Evolutionary conservation across 2,329 filamentous ascomycete species (phyloP).

Genomic region (Trichophyton benhamiae): DNA sequence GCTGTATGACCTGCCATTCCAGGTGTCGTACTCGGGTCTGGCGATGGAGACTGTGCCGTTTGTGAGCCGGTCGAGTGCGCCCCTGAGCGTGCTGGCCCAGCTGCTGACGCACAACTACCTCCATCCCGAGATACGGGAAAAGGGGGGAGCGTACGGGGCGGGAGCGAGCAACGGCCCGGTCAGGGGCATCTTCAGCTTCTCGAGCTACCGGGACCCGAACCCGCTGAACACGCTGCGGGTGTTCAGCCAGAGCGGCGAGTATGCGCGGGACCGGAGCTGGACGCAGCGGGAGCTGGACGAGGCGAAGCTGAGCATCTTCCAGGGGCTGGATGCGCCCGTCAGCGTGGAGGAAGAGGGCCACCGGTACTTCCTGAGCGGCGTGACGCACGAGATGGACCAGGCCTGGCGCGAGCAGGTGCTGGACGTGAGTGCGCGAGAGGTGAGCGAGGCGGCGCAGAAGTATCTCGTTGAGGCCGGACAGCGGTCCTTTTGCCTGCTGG

Average conservation of each 20-base stretch:
- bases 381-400: slow-evolving; percentile 84
- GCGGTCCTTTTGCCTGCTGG: slow-evolving; percentile 59
- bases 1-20: slow-evolving; percentile 89
- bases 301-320: slow-evolving; percentile 90
- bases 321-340: slow-evolving; percentile 75
- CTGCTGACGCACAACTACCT: slow-evolving; percentile 92
- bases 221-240: slow-evolving; percentile 76
- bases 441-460: slow-evolving; percentile 66
- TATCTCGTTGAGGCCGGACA: slow-evolving; percentile 60
- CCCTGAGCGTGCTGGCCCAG: slow-evolving; percentile 78
- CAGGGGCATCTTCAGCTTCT: slow-evolving; percentile 83
- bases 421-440: slow-evolving; percentile 70
- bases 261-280: slow-evolving; percentile 74
- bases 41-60: slow-evolving; percentile 77
- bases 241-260: slow-evolving; percentile 69
- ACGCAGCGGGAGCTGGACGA: slow-evolving; percentile 78
- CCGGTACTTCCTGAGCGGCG: slow-evolving; percentile 68
- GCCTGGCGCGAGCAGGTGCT: slow-evolving; percentile 68
- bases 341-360: slow-evolving; percentile 82
- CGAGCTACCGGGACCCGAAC: slow-evolving; percentile 93
- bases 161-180: slow-evolving; percentile 71
- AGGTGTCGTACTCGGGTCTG: slow-evolving; percentile 86
- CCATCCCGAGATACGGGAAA: slow-evolving; percentile 94
- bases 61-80: slow-evolving; percentile 58
- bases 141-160: slow-evolving; percentile 90